These are phyloP conservation scores for Sedum album DNA, from an alignment of 164 flowering plant species.

Conservation along the genomic window DNA sequence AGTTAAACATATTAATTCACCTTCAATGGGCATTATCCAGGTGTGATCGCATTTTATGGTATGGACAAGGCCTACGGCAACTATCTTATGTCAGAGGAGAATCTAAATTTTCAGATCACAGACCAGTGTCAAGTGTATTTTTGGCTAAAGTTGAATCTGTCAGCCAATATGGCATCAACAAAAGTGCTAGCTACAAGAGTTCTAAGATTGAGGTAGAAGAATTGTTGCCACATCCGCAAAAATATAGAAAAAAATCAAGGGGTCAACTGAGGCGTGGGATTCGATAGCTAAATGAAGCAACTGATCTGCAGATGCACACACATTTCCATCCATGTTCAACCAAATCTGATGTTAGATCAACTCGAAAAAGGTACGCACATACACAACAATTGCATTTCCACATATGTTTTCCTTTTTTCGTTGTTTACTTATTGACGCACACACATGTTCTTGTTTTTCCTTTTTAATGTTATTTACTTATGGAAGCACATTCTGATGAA, in stretches of 20 bases:
- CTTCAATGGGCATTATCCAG: conserved; percentile 24
- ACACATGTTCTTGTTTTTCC: too few relatives aligned
- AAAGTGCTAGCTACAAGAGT: conserved; percentile 53
- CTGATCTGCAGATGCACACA: not conserved
- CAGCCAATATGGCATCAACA: too few relatives aligned
- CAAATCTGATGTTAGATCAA: not conserved
- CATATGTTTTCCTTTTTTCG: too few relatives aligned
- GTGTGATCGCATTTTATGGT: too few relatives aligned
- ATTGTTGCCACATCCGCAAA: conserved; percentile 45
- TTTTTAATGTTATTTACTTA: too few relatives aligned
- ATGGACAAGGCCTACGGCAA: too few relatives aligned
- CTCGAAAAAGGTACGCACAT: not conserved
- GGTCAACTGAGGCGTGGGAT: not conserved
- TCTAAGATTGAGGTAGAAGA: conserved; percentile 78
- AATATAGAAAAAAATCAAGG: not conserved
- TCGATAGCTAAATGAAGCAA: not conserved
- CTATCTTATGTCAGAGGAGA: too few relatives aligned
- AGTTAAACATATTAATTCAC: not conserved
- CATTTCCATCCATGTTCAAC: not conserved
- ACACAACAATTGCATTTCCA: not conserved
- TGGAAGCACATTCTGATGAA: too few relatives aligned
- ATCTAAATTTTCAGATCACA: too few relatives aligned
- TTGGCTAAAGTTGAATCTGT: conserved; percentile 73
- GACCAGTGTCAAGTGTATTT: too few relatives aligned
- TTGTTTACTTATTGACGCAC: too few relatives aligned